phyloP scores from a whole-genome alignment of 208 protist species.

The Acanthamoeba royreba region DNA sequence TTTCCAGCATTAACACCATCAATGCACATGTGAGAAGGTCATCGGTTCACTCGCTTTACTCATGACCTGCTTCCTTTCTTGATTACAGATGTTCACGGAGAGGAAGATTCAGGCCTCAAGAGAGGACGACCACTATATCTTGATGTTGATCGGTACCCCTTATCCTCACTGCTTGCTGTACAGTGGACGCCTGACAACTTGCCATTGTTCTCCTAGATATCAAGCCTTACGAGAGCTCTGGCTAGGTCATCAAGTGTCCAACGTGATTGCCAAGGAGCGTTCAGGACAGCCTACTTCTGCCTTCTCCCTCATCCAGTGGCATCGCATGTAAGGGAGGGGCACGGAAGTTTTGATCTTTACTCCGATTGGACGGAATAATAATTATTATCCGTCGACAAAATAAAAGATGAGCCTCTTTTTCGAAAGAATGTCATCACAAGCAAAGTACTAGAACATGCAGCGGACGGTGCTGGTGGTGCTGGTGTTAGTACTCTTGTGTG shows the following conservation, averaged over 20 bases:
- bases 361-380: too few species aligned
- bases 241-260: background rate
- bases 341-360: too few species aligned
- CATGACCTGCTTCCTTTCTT: background rate
- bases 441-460: too few species aligned
- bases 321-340: background rate
- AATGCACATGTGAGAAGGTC: background rate
- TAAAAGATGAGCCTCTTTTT: too few species aligned
- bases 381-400: too few species aligned
- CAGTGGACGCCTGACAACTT: too few species aligned
- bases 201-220: background rate
- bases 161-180: background rate
- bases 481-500: too few species aligned
- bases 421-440: too few species aligned
- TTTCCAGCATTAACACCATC: background rate
- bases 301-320: background rate
- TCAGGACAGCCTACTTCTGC: background rate
- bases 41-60: background rate
- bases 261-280: background rate
- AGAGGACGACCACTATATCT: slow-evolving; percentile 1
- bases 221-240: background rate
- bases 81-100: background rate
- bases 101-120: slow-evolving; percentile 24
- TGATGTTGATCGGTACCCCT: background rate
- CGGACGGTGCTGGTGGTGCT: too few species aligned